phyloP scores from a whole-genome alignment of 225 moss, liverwort and hornwort genomes.

The Pleurozium schreberi region DNA sequence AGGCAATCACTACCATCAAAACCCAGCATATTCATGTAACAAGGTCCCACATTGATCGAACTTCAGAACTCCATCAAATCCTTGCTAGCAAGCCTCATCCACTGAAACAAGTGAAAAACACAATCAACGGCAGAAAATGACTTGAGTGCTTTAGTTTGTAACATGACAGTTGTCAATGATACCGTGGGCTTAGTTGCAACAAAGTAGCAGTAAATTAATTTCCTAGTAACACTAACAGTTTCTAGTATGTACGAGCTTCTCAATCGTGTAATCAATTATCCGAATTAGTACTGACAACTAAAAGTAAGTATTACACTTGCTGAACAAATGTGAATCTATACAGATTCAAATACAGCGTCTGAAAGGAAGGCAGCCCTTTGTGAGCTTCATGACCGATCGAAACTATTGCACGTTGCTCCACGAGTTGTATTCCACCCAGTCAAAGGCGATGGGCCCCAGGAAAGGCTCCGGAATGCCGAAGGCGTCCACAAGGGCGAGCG shows the following conservation, averaged over 20 bases:
- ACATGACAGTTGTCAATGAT: background rate
- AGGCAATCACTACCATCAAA: background rate
- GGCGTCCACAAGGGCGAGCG: conserved; percentile 66
- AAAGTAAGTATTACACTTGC: background rate
- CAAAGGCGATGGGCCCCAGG: conserved; percentile 83
- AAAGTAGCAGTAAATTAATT: background rate
- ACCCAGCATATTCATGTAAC: background rate
- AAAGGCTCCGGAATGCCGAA: conserved; percentile 54
- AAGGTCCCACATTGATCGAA: background rate
- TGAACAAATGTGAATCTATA: background rate
- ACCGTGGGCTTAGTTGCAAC: background rate
- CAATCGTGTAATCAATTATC: background rate
- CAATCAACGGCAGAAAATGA: background rate
- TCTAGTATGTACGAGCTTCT: background rate
- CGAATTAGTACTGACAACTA: background rate
- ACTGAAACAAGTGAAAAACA: background rate
- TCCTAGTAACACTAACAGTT: background rate
- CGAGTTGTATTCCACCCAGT: conserved; percentile 90
- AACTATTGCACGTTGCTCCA: conserved; percentile 48
- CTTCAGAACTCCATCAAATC: background rate
- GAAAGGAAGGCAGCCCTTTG: background rate
- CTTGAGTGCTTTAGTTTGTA: background rate
- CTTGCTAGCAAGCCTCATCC: background rate
- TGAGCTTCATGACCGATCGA: background rate
- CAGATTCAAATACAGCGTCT: background rate